Conservation (phyloP, 2,329 filamentous ascomycete genomes). For the Gnomoniopsis sp. region DNA sequence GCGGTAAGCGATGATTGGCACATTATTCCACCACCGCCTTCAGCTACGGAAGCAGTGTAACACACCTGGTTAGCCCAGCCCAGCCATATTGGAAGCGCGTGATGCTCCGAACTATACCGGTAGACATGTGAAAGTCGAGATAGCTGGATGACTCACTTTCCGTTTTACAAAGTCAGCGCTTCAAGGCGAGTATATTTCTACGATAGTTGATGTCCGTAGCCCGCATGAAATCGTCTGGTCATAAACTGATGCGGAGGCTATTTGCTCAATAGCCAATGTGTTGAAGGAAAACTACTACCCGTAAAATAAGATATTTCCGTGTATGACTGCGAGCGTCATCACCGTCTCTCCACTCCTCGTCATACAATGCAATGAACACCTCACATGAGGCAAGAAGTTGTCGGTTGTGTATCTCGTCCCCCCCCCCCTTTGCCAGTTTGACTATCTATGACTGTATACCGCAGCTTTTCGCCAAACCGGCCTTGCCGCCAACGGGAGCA, state of each 20-base stretch:
- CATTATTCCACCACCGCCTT: background rate
- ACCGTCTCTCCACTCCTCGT: no score
- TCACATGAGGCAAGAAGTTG: no score
- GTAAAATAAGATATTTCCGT: no score
- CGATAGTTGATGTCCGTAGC: no score
- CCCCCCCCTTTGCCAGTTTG: background rate
- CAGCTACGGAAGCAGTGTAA: background rate
- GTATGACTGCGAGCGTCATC: no score
- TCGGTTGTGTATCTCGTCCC: background rate
- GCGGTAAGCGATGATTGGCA: background rate
- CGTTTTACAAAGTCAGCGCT: background rate
- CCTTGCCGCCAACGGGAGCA: background rate
- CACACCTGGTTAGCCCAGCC: background rate
- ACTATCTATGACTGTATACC: background rate
- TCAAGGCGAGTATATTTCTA: no score
- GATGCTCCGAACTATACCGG: background rate
- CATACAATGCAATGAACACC: no score
- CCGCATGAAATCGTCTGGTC: no score
- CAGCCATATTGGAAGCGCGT: background rate
- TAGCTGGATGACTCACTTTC: background rate
- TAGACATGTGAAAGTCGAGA: background rate
- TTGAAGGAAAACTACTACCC: no score
- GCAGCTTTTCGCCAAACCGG: background rate
- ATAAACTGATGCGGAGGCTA: no score
- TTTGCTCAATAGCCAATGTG: no score